phyloP scores from a whole-genome alignment of 805 yeast species.

The Metschnikowia matae region DNA sequence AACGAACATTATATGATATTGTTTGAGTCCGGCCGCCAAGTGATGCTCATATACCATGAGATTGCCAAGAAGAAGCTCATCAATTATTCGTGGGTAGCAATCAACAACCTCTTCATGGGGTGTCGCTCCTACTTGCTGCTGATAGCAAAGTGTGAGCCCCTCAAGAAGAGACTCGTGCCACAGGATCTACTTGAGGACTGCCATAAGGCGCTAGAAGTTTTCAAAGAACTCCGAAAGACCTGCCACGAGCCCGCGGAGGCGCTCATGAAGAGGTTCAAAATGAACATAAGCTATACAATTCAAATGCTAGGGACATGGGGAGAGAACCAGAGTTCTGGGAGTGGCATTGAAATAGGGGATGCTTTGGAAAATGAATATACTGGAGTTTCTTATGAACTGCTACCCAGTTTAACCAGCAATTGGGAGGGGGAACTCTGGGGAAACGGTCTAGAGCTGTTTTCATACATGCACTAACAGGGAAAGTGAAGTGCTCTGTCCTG shows the following conservation, averaged over 20 bases:
- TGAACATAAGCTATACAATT: not conserved
- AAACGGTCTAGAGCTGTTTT: not conserved
- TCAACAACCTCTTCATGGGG: conserved; percentile 13
- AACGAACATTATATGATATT: conserved; percentile 6
- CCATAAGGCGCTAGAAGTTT: not conserved
- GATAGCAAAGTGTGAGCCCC: conserved; percentile 5
- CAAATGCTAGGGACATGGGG: not conserved
- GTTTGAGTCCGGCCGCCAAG: conserved; percentile 10
- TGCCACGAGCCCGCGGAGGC: conserved; percentile 6
- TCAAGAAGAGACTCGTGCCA: not conserved
- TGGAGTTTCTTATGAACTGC: not conserved
- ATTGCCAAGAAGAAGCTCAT: conserved; percentile 5
- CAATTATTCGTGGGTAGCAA: conserved; percentile 18
- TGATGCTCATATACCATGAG: conserved; percentile 12
- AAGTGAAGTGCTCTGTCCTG: not conserved
- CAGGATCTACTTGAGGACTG: conserved; percentile 3
- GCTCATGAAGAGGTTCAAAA: conserved; percentile 1
- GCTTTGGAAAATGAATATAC: not conserved
- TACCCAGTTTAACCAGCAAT: not conserved
- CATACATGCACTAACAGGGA: not conserved
- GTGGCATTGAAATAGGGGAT: not conserved
- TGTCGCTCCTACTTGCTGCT: conserved; percentile 10
- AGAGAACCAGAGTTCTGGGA: not conserved
- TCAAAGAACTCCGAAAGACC: conserved; percentile 5
- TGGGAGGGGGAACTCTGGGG: not conserved